A percentile compares a stretch with the other conserved stretches of the same genome.
Conservation (phyloP, 768 basidiomycete species). For the Hypholoma fasciculare region DNA sequence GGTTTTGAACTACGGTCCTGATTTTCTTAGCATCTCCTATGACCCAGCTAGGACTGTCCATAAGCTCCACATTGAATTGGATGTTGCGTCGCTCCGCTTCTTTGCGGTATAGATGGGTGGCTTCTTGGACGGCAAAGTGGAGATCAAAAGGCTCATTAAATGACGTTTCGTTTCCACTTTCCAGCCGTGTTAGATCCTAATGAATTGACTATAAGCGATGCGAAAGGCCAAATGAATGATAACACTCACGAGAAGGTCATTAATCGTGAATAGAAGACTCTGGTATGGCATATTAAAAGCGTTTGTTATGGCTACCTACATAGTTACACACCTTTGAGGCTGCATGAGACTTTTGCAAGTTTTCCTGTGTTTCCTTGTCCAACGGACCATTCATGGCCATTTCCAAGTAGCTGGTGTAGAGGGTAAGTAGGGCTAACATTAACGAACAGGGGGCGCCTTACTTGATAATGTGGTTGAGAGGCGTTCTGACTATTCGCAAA, state of each 20-base stretch:
- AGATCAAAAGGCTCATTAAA: slow-evolving; percentile 80
- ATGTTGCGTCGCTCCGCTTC: slow-evolving; percentile 67
- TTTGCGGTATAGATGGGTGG: slow-evolving; percentile 58
- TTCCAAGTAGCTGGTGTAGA: slow-evolving; percentile 61
- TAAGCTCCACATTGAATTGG: slow-evolving; percentile 56
- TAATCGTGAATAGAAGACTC: slow-evolving; percentile 80
- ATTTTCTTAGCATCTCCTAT: slow-evolving; percentile 77
- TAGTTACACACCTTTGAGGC: slow-evolving; percentile 59
- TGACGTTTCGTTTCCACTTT: slow-evolving; percentile 72
- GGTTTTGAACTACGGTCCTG: slow-evolving; percentile 72
- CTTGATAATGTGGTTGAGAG: slow-evolving; percentile 85
- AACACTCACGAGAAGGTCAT: slow-evolving; percentile 62
- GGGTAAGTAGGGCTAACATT: too few relatives aligned
- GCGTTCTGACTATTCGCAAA: slow-evolving; percentile 57
- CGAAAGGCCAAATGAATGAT: not conserved
- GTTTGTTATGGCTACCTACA: slow-evolving; percentile 15
- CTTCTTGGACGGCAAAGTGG: slow-evolving; percentile 57
- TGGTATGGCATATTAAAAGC: slow-evolving; percentile 17
- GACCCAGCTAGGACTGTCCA: slow-evolving; percentile 55
- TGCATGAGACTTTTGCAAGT: slow-evolving; percentile 68
- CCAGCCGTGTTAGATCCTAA: slow-evolving; percentile 74
- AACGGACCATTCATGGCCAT: slow-evolving; percentile 76
- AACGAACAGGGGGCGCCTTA: slow-evolving; percentile 23
- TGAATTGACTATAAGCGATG: not conserved
- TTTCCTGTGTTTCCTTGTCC: slow-evolving; percentile 72